Evolutionary conservation across 257 asterid species (phyloP), one percentile per base, ranked within the genome.

Genomic region (Nicotiana sylvestris): DNA sequence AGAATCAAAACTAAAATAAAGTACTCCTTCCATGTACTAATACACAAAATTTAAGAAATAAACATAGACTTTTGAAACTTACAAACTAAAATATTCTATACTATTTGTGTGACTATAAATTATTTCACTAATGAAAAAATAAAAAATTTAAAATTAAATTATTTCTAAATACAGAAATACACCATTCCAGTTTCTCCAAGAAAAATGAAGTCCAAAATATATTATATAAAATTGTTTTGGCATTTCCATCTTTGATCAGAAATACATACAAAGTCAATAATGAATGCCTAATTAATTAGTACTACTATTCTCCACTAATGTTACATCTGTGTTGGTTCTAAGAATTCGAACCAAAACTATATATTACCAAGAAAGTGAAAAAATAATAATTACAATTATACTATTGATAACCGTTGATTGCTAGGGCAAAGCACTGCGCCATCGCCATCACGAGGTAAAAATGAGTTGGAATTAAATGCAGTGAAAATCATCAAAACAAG

Each of bases 401-500:
- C 64, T 49, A 49, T 51, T 76, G 43, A 51, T 0, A 1, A 7
- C 0, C 46, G 46, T 49, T 51, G 27, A 51, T 51, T 51, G 53
- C 16, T 51, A 15, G 11, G 29, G 46, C 27, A 49, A 16, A 9
- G 29, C 43, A 51, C 16, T 76, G 80, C 12, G 10, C 25, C 43
- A 65, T 60, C 76, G 17, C 30, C 66, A 9, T 65, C 57, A 1
- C 55, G 10, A 1, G 79, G 79, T 30, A 81, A 66, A 55, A 81
- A 15, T 25, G 49, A 66, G 32, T 3, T 81, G 66, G 83, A 16
- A 67, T 81, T 55, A 15, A 81, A 49, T 4, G 79, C 79, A 67
- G 83, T 57, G 27, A 32, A 67, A 25, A 81, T 35, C 83, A 81
- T 27, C 3, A 81, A 56, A 18, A 67, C 51, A 66, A 81, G 79